A percentile compares a stretch with the other conserved stretches of the same genome.
Evolutionary conservation across 768 basidiomycete species (phyloP).

Genomic region (Kwoniella pini): DNA sequence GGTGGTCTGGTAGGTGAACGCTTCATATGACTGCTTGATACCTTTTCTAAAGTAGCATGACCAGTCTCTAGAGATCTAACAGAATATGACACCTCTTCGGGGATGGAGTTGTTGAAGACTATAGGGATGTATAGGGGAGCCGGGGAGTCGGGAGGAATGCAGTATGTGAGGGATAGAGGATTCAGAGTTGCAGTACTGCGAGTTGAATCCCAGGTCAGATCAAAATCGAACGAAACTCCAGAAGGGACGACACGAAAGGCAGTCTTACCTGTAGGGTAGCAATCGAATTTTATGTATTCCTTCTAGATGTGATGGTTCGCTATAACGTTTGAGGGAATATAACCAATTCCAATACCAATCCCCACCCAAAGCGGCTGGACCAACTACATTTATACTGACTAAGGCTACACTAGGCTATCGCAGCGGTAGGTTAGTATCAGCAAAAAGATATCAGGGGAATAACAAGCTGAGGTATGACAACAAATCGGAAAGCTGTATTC

Average conservation of each 20-base stretch:
- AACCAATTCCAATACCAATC: slow-evolving; percentile 29
- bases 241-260: background rate
- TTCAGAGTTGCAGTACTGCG: slow-evolving; percentile 81
- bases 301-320: slow-evolving; percentile 52
- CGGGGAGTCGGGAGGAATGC: slow-evolving; percentile 62
- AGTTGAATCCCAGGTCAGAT: background rate
- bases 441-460: too few relatives aligned
- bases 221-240: too few relatives aligned
- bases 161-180: slow-evolving; percentile 71
- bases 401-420: slow-evolving; percentile 30
- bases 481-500: too few relatives aligned
- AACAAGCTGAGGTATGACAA: too few relatives aligned
- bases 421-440: too few relatives aligned
- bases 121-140: slow-evolving; percentile 70
- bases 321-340: slow-evolving; percentile 29
- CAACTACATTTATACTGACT: slow-evolving; percentile 50
- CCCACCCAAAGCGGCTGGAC: slow-evolving; percentile 39
- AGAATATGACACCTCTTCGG: slow-evolving; percentile 70
- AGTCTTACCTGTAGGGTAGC: slow-evolving; percentile 70
- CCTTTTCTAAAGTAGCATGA: slow-evolving; percentile 24
- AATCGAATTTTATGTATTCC: slow-evolving; percentile 90
- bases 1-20: slow-evolving; percentile 18
- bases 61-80: slow-evolving; percentile 64
- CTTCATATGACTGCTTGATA: slow-evolving; percentile 34
- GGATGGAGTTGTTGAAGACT: slow-evolving; percentile 85